Base-by-base conservation (phyloP, 257 asterid species). In the Plantago major region DNA sequence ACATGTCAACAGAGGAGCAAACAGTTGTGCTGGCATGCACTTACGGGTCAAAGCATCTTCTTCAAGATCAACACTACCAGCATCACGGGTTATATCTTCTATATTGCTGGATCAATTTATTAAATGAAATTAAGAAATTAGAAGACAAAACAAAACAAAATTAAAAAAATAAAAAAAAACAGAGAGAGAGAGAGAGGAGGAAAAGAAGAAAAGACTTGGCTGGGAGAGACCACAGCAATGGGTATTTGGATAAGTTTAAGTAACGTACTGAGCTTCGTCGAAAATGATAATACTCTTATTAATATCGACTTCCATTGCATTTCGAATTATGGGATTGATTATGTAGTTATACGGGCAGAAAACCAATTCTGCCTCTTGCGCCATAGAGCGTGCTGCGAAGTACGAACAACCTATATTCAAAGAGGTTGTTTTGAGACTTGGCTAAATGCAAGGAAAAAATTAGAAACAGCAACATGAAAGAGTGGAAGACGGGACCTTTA, bases 261-360 rank as follows among this genome's bases (percentile, higher is more conserved):
- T n/a, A 74, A 70, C 96, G 66, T 93, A 93, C 97, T 93, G 99
- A 11, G 99, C 99, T 80, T 93, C 99, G 76, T 93, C 99, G 48
- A 93, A 76, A 74, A 93, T 93, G 68, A 93, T 82, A 71, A 93
- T 76, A 68, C 89, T 79, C 62, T 81, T 79, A 43, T 64, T 67
- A 62, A 89, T 86, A 71, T 80, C 89, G 55, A 89, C 84, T 79
- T 87, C 99, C 97, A 93, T 87, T 66, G 94, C 99, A 60, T 69
- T 76, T 67, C 99, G 82, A 68, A 93, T 82, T 42, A 84, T 51
- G 63, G 99, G 96, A 74, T 78, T 83, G 65, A 93, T 76, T 70
- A 93, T 78, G 69, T 93, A 93, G 81, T 77, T 93, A 72, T 93
- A 93, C 47, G 99, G 99, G 76, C 99, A 93, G 73, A 93, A 93